Conservation (phyloP, 1,139 yeast genomes). For the Debaryomycetaceae sp. region DNA sequence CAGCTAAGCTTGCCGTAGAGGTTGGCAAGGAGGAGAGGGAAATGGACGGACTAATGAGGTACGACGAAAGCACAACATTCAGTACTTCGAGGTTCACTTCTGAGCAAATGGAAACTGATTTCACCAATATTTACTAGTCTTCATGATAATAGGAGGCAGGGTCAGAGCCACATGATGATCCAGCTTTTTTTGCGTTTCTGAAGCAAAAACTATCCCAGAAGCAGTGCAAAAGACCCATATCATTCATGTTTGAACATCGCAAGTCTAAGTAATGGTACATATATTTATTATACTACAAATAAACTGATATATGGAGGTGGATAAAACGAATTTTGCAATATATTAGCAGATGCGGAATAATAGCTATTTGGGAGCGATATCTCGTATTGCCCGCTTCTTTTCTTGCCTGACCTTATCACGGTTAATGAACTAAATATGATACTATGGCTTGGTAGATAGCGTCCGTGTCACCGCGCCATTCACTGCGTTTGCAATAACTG, state of each 20-base stretch:
- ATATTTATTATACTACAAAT: not conserved
- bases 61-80: no score
- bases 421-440: not conserved
- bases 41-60: not conserved
- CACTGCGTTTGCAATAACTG: conserved; percentile 4
- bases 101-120: not conserved
- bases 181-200: no score
- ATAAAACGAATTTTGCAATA: not conserved
- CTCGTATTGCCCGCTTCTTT: not conserved
- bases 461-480: conserved; percentile 1
- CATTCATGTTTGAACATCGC: not conserved
- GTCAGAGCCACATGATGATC: no score
- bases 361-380: not conserved
- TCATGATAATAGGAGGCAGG: no score
- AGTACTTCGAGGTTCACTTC: not conserved
- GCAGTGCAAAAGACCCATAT: no score
- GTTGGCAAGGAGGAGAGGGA: not conserved
- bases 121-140: not conserved
- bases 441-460: not conserved
- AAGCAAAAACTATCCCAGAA: no score
- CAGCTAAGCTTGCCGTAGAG: not conserved
- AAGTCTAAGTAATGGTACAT: not conserved
- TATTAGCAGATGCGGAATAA: not conserved
- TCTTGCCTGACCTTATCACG: not conserved
- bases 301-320: not conserved